phyloP scores from a whole-genome alignment of 1,139 yeast species.

The Yamadazyma atmosphaerica region DNA sequence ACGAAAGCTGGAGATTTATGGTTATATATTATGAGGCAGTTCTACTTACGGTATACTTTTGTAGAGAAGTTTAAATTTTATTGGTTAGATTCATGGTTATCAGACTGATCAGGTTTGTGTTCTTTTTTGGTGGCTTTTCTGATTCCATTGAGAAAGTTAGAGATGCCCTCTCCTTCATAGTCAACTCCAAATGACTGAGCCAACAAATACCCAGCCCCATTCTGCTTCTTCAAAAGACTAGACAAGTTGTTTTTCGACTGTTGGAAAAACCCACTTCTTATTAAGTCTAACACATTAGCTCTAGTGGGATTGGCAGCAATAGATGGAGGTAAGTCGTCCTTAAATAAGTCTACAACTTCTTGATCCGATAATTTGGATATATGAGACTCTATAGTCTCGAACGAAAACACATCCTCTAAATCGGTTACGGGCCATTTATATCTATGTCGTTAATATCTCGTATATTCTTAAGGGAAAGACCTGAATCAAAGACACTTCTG shows the following conservation, averaged over 20 bases:
- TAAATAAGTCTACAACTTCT: constrained; percentile 37
- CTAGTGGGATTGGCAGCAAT: constrained; percentile 35
- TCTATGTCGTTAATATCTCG: constrained; percentile 13
- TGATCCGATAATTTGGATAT: constrained; percentile 36
- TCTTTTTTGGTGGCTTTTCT: constrained; percentile 29
- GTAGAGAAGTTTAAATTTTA: no score
- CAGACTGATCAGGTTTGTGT: no score
- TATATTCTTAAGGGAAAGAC: constrained; percentile 9
- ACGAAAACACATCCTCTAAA: constrained; percentile 36
- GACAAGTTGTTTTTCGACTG: constrained; percentile 48
- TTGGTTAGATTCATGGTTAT: no score
- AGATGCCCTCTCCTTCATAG: constrained; percentile 61
- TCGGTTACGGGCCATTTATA: constrained; percentile 10
- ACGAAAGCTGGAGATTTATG: background rate
- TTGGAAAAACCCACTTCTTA: constrained; percentile 55
- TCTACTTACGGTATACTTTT: no score
- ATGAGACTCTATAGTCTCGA: constrained; percentile 37
- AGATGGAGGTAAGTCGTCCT: constrained; percentile 45
- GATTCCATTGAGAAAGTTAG: constrained; percentile 52
- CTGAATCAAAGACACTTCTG: background rate
- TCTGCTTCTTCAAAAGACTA: constrained; percentile 36
- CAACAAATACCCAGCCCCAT: constrained; percentile 55
- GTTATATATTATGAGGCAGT: background rate
- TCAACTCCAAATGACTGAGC: constrained; percentile 52
- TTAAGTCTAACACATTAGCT: constrained; percentile 42